Percentiles rank a stretch among this genome's conserved stretches.
Evolutionary conservation across 2,329 filamentous ascomycete genomes (phyloP).

Genomic region (Neonectria punicea): DNA sequence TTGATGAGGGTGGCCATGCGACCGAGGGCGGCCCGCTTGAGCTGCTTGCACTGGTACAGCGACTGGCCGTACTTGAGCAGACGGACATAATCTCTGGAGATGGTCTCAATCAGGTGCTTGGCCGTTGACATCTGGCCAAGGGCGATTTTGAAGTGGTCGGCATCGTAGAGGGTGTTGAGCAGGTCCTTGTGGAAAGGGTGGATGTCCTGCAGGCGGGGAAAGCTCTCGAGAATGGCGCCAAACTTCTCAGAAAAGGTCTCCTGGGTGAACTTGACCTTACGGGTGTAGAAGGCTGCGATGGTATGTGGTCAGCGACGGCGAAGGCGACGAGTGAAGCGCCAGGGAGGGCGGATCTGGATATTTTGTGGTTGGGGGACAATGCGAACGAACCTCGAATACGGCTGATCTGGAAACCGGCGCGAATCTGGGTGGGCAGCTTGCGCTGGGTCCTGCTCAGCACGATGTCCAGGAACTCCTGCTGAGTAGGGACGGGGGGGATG

Average conservation of each 20-base stretch:
- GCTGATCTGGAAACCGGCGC: constrained; percentile 92
- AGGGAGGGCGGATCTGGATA: background rate
- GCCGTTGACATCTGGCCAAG: constrained; percentile 96
- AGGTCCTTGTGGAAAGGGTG: constrained; percentile 87
- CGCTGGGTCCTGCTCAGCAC: constrained; percentile 94
- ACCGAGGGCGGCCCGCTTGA: constrained; percentile 94
- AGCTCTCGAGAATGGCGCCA: constrained; percentile 87
- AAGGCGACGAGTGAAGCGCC: constrained; percentile 3
- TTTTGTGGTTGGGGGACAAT: constrained; percentile 4
- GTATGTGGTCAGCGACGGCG: background rate
- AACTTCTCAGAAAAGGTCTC: constrained; percentile 98
- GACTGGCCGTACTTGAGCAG: constrained; percentile 93
- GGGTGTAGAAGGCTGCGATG: constrained; percentile 83
- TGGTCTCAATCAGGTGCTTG: constrained; percentile 96
- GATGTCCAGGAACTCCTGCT: constrained; percentile 97
- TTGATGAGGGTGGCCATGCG: constrained; percentile 98
- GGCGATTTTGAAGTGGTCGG: constrained; percentile 96
- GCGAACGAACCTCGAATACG: constrained; percentile 76
- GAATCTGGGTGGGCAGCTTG: constrained; percentile 93
- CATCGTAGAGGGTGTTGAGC: constrained; percentile 98
- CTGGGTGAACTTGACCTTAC: constrained; percentile 98
- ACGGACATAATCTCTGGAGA: constrained; percentile 94
- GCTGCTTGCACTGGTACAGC: constrained; percentile 98
- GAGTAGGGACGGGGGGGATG: constrained; percentile 88
- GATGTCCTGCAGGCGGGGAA: constrained; percentile 92